These are phyloP conservation scores for Plasmopara halstedii DNA, from an alignment of 352 stramenopile genomes.

Conservation along the genomic window DNA sequence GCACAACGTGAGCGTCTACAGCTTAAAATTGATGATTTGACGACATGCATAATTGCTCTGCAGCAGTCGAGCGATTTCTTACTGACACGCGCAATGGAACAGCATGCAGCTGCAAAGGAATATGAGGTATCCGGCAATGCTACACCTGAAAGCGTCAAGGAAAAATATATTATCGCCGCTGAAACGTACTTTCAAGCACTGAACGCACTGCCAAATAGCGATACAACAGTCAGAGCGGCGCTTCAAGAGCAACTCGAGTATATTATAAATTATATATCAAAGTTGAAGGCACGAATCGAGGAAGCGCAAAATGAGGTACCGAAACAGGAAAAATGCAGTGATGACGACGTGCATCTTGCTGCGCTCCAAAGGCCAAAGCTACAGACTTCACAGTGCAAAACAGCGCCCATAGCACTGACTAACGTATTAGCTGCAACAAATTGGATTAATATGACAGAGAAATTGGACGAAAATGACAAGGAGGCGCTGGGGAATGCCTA, in stretches of 20 bases:
- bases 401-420: conserved; percentile 7
- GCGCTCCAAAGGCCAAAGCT: conserved; percentile 37
- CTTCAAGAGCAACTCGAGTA: conserved; percentile 70
- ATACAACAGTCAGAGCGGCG: conserved; percentile 21
- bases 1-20: conserved; percentile 54
- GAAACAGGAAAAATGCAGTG: not conserved
- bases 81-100: conserved; percentile 24
- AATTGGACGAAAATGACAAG: conserved; percentile 1
- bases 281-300: conserved; percentile 29
- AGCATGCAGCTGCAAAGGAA: conserved; percentile 26
- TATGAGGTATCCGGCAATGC: conserved; percentile 10
- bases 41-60: conserved; percentile 33
- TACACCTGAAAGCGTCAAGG: conserved; percentile 14
- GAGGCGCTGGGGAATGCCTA: conserved; percentile 27
- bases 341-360: conserved; percentile 5
- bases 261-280: conserved; percentile 55
- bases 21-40: conserved; percentile 46
- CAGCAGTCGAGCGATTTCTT: conserved; percentile 29
- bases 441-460: not conserved
- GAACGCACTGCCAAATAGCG: conserved; percentile 26
- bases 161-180: conserved; percentile 48
- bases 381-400: conserved; percentile 16
- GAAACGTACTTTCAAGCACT: conserved; percentile 68
- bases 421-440: conserved; percentile 6
- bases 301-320: conserved; percentile 3